Evolutionary conservation across 1,139 yeast species (phyloP).

Genomic region (Nadsonia commutata): DNA sequence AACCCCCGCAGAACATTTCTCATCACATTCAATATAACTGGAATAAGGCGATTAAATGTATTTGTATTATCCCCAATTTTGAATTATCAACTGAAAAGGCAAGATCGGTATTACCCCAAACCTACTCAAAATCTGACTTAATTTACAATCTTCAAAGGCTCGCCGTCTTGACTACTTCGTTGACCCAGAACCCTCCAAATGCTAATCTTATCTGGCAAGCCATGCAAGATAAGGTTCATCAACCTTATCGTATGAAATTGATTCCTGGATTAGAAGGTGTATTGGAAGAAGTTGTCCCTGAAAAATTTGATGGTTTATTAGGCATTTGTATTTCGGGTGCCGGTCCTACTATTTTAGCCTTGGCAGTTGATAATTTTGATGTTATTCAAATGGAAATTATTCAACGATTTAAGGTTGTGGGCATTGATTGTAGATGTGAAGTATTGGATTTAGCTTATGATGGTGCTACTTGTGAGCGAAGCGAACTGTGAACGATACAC

Average conservation of each 20-base stretch:
- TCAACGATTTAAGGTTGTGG: slow-evolving; percentile 47
- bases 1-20: slow-evolving; percentile 82
- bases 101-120: slow-evolving; percentile 71
- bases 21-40: slow-evolving; percentile 76
- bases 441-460: slow-evolving; percentile 74
- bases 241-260: slow-evolving; percentile 80
- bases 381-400: slow-evolving; percentile 68
- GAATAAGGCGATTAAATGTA: slow-evolving; percentile 69
- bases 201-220: slow-evolving; percentile 76
- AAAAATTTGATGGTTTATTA: slow-evolving; percentile 65
- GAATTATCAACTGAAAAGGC: slow-evolving; percentile 89
- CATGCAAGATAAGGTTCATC: slow-evolving; percentile 94
- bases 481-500: too few relatives aligned
- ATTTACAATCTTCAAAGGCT: slow-evolving; percentile 76
- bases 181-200: slow-evolving; percentile 70
- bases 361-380: slow-evolving; percentile 81
- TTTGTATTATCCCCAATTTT: slow-evolving; percentile 83
- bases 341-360: slow-evolving; percentile 89
- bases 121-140: slow-evolving; percentile 68
- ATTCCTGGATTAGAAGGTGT: slow-evolving; percentile 86
- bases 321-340: slow-evolving; percentile 97
- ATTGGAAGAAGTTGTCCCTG: slow-evolving; percentile 67
- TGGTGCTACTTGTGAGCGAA: too few relatives aligned
- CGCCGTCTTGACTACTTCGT: slow-evolving; percentile 66
- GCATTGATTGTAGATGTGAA: slow-evolving; percentile 67